A percentile compares a stretch with the other conserved stretches of the same genome.
Evolutionary conservation across 2,329 filamentous ascomycete genomes (phyloP).

Genomic region (Aspergillus intermedius): DNA sequence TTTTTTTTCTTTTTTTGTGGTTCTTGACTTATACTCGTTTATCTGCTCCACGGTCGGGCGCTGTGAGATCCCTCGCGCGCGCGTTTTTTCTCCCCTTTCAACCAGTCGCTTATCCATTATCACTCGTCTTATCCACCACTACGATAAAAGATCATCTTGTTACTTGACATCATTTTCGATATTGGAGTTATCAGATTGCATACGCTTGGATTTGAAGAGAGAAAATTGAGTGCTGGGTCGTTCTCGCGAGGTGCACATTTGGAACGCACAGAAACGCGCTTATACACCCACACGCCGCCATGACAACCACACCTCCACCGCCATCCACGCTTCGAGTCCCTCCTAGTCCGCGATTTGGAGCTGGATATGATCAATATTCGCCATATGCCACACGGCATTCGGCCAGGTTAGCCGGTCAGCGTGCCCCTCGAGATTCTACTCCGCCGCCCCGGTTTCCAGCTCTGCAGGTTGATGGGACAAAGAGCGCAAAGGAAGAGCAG

Average conservation of each 20-base stretch:
- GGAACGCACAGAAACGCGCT: neutral
- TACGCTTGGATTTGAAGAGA: neutral
- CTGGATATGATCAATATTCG: constrained; percentile 37
- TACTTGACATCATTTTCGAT: neutral
- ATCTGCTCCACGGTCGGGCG: neutral
- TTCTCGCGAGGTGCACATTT: neutral
- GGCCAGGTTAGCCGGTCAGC: constrained; percentile 33
- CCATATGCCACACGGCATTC: constrained; percentile 37
- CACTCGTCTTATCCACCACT: neutral
- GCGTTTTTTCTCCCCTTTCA: constrained; percentile 1
- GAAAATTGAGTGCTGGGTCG: neutral
- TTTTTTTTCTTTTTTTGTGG: neutral
- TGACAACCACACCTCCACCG: constrained; percentile 43
- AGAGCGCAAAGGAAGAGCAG: constrained; percentile 15
- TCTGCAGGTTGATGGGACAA: constrained; percentile 12
- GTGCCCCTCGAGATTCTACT: constrained; percentile 19
- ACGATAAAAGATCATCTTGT: neutral
- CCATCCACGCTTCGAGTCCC: constrained; percentile 35
- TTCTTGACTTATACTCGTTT: neutral
- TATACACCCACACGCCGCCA: constrained; percentile 14
- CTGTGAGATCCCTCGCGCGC: neutral
- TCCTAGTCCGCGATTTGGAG: constrained; percentile 40
- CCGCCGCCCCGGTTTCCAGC: constrained; percentile 22
- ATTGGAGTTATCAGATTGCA: neutral
- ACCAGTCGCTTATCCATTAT: neutral